Evolutionary conservation across 805 yeast species (phyloP), one percentile per base, ranked within the genome.

Genomic region (Saturnispora bothae): DNA sequence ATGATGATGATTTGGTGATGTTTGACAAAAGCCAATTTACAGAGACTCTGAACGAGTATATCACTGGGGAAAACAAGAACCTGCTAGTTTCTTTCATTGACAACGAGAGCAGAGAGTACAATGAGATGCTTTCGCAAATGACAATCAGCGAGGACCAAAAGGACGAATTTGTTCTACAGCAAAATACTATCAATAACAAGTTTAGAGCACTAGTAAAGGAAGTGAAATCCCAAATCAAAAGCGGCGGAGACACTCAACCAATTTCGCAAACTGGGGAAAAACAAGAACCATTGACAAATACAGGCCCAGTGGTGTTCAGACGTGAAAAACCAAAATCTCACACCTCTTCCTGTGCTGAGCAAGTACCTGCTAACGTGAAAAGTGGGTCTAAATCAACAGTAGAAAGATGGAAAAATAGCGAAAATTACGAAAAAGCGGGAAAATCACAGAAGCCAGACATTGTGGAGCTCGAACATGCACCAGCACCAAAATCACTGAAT

Each of bases 21-120:
- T 57, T 89, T n/a, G 82, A 85, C 0, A 89, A 83, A 46, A 57
- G 64, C 9, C 94, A 92, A 0, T 68, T 88, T 54, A 74, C 75
- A 34, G 73, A 76, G 25, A 89, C 94, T 8, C 27, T 38, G 17
- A 28, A 38, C 12, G 14, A 27, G 14, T 38, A 38, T 22, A n/a
- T 38, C 15, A 5, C 28, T 10, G 27, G 23, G 18, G 40, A 38
- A 17, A 33, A 21, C 17, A 38, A 32, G 18, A 32, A 33, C 14
- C 20, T 32, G 5, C 28, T 38, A 20, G 28, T 36, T 3, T 71
- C 67, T n/a, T 80, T 73, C 48, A 69, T 82, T 18, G 71, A 71
- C 31, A 54, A 58, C 19, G 84, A 80, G 47, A 60, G 78, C 32
- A 61, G 58, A 8, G 66, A 63, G 23, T 81, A 76, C 46, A 63